Base-by-base conservation (phyloP, 805 yeast genomes). In the Scheffersomyces amazonensis region DNA sequence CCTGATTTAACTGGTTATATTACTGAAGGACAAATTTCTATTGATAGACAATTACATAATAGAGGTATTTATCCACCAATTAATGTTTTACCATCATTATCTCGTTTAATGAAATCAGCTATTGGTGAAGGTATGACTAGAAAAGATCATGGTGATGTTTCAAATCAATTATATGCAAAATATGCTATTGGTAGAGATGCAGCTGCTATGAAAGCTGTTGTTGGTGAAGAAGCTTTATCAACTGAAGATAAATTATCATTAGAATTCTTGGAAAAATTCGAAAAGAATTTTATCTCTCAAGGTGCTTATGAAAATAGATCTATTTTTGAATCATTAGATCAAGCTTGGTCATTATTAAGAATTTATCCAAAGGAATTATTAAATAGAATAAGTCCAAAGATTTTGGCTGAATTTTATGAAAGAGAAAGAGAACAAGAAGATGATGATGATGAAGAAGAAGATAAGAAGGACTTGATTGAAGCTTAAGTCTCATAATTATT, bases 41-140 rank as follows among this genome's bases (percentile, higher is more conserved):
- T 93, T 54, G 99, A 93, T 71, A 87, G 99, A 74, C 96, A 89
- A 71, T 78, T 93, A 64, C 75, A 85, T 63, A 90, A 95, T 71
- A 88, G 93, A 69, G 99, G 98, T 80, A 76, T 93, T 56, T 95
- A 93, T 66, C 99, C 99, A 52, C 99, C 99, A 55, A 93, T 93
- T 68, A 93, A 93, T 62, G 99, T 93, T 32, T 78, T 93, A 62
- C 99, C 99, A 41, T 90, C 98, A 4, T 78, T 93, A 60, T 88
- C 97, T 41, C 88, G 99, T 75, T 81, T 93, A 66, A 93, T 93
- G 99, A 93, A 93, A 76, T 84, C 95, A 46, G 99, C 99, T 54
- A 93, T 93, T 69, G 99, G 99, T 73, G 99, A 95, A 69, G 98
- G 98, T 61, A 90, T 91, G 96, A 93, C 99, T 42, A 84, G 99